A percentile compares a stretch with the other conserved stretches of the same genome.
Evolutionary conservation across 2,329 filamentous ascomycete genomes (phyloP).

Genomic region (Neopestalotiopsis sp.): DNA sequence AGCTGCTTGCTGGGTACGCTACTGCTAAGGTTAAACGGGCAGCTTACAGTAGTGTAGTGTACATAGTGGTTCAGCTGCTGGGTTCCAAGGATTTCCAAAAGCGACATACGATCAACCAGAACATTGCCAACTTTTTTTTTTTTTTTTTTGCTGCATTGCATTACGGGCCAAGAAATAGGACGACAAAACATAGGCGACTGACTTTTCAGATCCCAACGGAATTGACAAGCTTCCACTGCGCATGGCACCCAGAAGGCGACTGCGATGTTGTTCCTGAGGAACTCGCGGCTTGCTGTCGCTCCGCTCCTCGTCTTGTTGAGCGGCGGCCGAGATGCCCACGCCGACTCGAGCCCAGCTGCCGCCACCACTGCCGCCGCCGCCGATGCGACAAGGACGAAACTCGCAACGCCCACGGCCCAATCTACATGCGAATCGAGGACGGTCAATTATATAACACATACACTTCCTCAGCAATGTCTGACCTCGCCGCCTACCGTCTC

Average conservation of each 20-base stretch:
- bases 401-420: conserved; percentile 25
- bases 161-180: background rate
- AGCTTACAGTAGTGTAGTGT: background rate
- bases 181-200: background rate
- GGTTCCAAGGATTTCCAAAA: background rate
- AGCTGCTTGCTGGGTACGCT: background rate
- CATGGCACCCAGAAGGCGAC: conserved; percentile 3
- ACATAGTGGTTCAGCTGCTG: background rate
- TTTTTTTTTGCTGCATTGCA: background rate
- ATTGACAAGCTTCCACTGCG: background rate
- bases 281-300: conserved; percentile 5
- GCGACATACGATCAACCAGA: background rate
- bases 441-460: conserved; percentile 83
- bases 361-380: background rate
- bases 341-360: background rate
- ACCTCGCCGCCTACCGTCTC: conserved; percentile 55
- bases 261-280: conserved; percentile 11
- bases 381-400: conserved; percentile 13
- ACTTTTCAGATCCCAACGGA: background rate
- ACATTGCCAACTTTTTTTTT: background rate
- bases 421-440: conserved; percentile 63
- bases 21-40: background rate
- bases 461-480: conserved; percentile 76
- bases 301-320: background rate
- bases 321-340: conserved; percentile 1